A percentile compares a stretch with the other conserved stretches of the same genome.
Evolutionary conservation across 2,329 filamentous ascomycete species (phyloP).

Genomic region (Arthrinium phaeospermum): DNA sequence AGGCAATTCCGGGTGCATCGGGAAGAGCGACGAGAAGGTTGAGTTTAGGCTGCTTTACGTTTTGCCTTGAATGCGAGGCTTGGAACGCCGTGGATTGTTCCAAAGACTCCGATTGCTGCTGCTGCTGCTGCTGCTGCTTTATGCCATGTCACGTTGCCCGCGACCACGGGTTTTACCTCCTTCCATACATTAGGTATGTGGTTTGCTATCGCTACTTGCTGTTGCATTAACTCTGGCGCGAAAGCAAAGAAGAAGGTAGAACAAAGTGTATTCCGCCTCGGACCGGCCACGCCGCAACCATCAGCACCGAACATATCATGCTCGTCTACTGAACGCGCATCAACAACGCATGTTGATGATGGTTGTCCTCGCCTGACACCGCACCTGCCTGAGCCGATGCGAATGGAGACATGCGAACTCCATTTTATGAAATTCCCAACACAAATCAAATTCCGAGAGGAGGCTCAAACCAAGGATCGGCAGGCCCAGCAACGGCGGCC

Average conservation of each 20-base stretch:
- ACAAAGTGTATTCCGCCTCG: not conserved
- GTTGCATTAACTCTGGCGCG: not conserved
- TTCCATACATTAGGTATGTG: not conserved
- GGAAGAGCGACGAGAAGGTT: slow-evolving; percentile 5
- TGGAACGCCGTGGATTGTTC: not conserved
- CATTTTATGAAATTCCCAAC: not conserved
- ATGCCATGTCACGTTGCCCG: not conserved
- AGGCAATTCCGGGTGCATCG: not conserved
- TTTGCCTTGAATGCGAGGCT: not conserved
- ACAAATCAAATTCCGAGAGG: not conserved
- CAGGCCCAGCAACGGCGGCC: slow-evolving; percentile 3
- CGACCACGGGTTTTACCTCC: not conserved
- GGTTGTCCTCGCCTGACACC: not conserved
- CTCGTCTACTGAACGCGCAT: not conserved
- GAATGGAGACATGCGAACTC: not conserved
- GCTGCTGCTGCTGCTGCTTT: not conserved
- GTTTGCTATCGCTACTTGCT: not conserved
- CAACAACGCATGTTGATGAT: not conserved
- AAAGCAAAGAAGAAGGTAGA: not conserved
- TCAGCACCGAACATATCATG: not conserved
- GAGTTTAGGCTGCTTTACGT: not conserved
- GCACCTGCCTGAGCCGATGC: not conserved
- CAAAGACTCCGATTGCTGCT: not conserved
- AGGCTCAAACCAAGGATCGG: slow-evolving; percentile 12
- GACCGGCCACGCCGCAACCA: not conserved